These are phyloP conservation scores for Phanerochaete sordida DNA, from an alignment of 768 basidiomycete species.

Conservation along the genomic window DNA sequence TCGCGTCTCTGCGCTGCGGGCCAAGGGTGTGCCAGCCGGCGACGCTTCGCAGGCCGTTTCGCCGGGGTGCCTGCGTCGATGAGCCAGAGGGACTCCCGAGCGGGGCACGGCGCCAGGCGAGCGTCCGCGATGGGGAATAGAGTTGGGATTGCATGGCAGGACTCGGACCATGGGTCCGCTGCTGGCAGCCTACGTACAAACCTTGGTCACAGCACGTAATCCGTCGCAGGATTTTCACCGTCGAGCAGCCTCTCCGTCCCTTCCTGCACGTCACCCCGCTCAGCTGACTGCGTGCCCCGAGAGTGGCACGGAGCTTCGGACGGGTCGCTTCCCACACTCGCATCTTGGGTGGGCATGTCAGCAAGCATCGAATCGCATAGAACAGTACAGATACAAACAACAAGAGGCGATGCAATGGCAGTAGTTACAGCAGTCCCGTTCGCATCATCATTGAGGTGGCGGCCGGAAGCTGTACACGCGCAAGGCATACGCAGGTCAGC, in stretches of 20 bases:
- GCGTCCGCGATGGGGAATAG: conserved; percentile 1
- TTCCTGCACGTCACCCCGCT: background rate
- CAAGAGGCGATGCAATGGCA: conserved; percentile 4
- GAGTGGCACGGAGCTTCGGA: background rate
- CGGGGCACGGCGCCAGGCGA: background rate
- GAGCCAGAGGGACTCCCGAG: background rate
- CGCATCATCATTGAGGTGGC: conserved; percentile 3
- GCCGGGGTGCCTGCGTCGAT: background rate
- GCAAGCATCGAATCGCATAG: background rate
- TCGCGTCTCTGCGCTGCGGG: background rate
- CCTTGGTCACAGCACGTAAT: conserved; percentile 3
- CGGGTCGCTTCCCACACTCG: background rate
- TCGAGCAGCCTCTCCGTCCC: background rate
- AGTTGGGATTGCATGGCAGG: background rate
- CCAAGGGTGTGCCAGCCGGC: background rate
- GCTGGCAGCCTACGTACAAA: conserved; percentile 8
- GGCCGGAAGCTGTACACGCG: conserved; percentile 11
- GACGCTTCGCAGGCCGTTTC: background rate
- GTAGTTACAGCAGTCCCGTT: background rate
- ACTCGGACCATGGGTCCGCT: conserved; percentile 2
- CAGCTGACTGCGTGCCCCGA: background rate
- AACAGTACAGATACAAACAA: conserved; percentile 5
- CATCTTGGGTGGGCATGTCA: background rate
- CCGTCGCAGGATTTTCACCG: background rate
- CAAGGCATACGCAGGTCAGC: background rate